Evolutionary conservation across 225 moss, liverwort and hornwort species (phyloP).

Genomic region (Asterella californica): DNA sequence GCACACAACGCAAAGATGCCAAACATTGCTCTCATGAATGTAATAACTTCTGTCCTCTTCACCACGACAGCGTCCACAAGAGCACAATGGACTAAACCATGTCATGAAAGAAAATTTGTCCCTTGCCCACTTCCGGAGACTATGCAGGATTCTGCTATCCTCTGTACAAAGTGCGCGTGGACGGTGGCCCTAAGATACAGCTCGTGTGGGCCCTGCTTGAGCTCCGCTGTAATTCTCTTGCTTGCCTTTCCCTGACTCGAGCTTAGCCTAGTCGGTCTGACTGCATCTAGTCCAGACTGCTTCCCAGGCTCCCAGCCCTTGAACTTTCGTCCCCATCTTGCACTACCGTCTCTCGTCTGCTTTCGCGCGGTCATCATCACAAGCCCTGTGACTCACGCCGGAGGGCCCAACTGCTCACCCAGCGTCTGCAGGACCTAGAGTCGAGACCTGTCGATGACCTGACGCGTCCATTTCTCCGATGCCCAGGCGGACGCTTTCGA

Average conservation of each 20-base stretch:
- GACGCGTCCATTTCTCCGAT: too few relatives aligned
- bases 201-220: neutral
- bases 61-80: neutral
- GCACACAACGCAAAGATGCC: neutral
- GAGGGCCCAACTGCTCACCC: neutral
- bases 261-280: too few relatives aligned
- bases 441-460: too few relatives aligned
- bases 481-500: neutral
- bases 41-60: neutral
- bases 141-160: neutral
- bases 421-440: too few relatives aligned
- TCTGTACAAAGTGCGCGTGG: neutral
- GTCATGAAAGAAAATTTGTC: neutral
- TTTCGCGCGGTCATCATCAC: neutral
- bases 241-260: too few relatives aligned
- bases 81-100: neutral
- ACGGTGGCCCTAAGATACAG: neutral
- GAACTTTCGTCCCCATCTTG: too few relatives aligned
- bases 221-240: too few relatives aligned
- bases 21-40: neutral
- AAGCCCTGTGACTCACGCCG: neutral
- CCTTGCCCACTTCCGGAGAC: neutral
- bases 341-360: neutral
- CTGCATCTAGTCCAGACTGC: too few relatives aligned
- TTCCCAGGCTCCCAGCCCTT: too few relatives aligned